A percentile compares a stretch with the other conserved stretches of the same genome.
These are phyloP conservation scores for Pichia cabralensis DNA, from an alignment of 805 yeast species.

Conservation along the genomic window DNA sequence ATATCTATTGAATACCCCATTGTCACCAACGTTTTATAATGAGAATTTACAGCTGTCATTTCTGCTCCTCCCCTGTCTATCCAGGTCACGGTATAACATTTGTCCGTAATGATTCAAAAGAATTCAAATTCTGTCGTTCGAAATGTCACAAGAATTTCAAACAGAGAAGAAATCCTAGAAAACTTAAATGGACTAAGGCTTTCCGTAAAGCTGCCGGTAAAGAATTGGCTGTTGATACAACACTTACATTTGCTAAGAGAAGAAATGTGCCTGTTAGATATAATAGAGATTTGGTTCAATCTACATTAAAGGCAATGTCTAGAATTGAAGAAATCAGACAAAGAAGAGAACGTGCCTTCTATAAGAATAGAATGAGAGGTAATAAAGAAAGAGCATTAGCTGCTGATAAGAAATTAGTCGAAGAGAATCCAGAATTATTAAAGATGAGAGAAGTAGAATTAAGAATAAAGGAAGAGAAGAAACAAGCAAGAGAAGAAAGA, in stretches of 20 bases:
- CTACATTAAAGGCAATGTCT: constrained; percentile 90
- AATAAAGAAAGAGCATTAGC: constrained; percentile 81
- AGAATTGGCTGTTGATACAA: constrained; percentile 94
- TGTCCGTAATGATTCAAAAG: constrained; percentile 97
- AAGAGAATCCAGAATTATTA: constrained; percentile 77
- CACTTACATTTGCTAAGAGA: constrained; percentile 92
- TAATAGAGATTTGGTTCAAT: constrained; percentile 90
- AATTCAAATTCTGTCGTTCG: constrained; percentile 93
- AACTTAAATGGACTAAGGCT: constrained; percentile 97
- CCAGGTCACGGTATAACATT: constrained; percentile 95
- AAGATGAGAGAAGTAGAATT: constrained; percentile 90
- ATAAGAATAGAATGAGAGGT: constrained; percentile 98
- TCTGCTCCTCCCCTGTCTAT: constrained; percentile 94
- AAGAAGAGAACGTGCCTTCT: constrained; percentile 96
- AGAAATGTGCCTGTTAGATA: constrained; percentile 97
- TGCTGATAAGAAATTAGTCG: constrained; percentile 82
- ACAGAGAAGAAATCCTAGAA: constrained; percentile 97
- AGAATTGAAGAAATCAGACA: constrained; percentile 93
- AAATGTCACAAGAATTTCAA: constrained; percentile 97
- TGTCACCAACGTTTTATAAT: constrained; percentile 25
- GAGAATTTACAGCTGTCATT: constrained; percentile 90
- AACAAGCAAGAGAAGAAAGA: constrained; percentile 40
- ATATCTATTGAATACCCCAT: no score
- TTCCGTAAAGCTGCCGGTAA: constrained; percentile 99
- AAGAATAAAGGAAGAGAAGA: constrained; percentile 63